A percentile compares a stretch with the other conserved stretches of the same genome.
Evolutionary conservation across 257 asterid species (phyloP).

Genomic region (Apocynum venetum): DNA sequence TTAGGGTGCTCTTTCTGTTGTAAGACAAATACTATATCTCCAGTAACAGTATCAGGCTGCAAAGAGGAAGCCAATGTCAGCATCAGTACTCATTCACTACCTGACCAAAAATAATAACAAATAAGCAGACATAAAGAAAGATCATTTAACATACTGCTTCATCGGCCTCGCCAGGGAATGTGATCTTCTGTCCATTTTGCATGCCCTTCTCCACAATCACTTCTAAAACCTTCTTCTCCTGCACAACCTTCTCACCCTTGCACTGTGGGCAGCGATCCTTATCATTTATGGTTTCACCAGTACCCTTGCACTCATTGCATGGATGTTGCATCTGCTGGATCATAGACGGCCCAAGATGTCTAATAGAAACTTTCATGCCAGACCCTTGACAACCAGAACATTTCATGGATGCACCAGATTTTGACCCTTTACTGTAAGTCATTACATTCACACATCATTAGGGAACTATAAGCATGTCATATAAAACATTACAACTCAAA

Average conservation of each 20-base stretch:
- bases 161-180: conserved; percentile 95
- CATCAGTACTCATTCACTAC: neutral
- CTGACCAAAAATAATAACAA: neutral
- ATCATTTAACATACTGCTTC: conserved; percentile 58
- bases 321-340: conserved; percentile 95
- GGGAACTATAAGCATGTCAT: neutral
- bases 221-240: conserved; percentile 89
- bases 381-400: conserved; percentile 91
- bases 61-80: conserved; percentile 12
- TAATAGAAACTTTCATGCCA: conserved; percentile 82
- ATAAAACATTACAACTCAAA: neutral
- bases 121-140: neutral
- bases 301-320: conserved; percentile 89
- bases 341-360: conserved; percentile 95
- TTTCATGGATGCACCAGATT: conserved; percentile 84
- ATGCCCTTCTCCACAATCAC: conserved; percentile 93
- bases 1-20: conserved; percentile 91
- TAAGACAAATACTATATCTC: conserved; percentile 78
- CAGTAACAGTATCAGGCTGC: conserved; percentile 94
- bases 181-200: conserved; percentile 86
- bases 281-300: conserved; percentile 81
- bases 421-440: conserved; percentile 75
- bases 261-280: conserved; percentile 80
- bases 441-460: neutral
- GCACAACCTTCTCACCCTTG: conserved; percentile 83